Evolutionary conservation across 2,329 filamentous ascomycete species (phyloP), one percentile per base, ranked within the genome.

Genomic region (Fusarium haematococcum): DNA sequence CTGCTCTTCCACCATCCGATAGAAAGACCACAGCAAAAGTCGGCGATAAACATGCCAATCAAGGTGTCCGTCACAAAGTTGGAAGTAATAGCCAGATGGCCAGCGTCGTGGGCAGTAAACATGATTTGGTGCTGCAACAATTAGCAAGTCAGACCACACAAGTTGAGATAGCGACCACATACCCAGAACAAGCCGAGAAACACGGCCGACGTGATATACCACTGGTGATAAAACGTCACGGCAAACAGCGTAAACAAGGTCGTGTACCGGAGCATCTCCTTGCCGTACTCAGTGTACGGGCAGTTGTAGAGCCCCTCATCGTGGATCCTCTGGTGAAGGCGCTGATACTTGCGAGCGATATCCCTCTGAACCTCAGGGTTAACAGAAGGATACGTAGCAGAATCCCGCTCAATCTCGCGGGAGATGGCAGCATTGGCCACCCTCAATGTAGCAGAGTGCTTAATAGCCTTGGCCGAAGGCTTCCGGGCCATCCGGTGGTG

Each of bases 1-100:
- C 88, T 91, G 76, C 88, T 88, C 84, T 93, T 92, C 91, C 91
- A 92, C 91, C 91, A 92, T 20, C 91, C 90, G 63, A 92, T 90
- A 4, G 89, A 91, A 20, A 93, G 84, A 39, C 91, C 91, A 71
- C 90, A 91, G 83, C 89, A 90, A 76, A 92, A 91, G 77, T 92
- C 90, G 54, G 89, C 91, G 39, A 92, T 85, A 75, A 92, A 90
- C 68, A 91, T 86, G 57, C 86, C 91, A 64, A 92, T 90, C 5
- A 91, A 77, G 0, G 88, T 90, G 78, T 93, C 91, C 20, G 84
- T 74, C 3, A 86, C 81, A 72, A 91, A 91, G 78, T 88, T 88
- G 69, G 87, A 84, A 0, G 91, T 91, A 69, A 93, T 92, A 69
- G 89, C 90, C 32, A 87, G 84, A 77, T 92, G 91, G 4, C 90